Conservation (phyloP, 306 rosid genomes). For the Rosa persica region DNA sequence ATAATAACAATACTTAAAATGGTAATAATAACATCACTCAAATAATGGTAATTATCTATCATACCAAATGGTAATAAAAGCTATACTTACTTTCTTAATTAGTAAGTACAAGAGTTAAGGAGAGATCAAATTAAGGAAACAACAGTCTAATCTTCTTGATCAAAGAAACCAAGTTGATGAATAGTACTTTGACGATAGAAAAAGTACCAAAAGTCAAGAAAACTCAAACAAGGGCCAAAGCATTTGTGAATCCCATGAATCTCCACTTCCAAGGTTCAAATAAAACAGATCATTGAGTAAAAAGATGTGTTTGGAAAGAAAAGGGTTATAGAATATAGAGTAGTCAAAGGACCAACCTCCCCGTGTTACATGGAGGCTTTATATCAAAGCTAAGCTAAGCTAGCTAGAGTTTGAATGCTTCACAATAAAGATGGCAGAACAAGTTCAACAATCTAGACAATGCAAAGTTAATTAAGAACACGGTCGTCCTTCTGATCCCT, state of each 20-base stretch:
- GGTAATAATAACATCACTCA: not conserved
- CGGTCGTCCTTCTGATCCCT: conserved; percentile 7
- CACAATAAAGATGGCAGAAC: not conserved
- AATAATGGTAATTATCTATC: too few species aligned
- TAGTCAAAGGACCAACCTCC: conserved; percentile 33
- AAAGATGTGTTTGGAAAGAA: conserved; percentile 25
- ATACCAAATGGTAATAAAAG: too few species aligned
- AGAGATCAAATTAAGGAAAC: not conserved
- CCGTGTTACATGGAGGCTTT: conserved; percentile 29
- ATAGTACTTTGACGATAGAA: not conserved
- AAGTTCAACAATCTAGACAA: conserved; percentile 13
- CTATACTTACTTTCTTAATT: too few species aligned
- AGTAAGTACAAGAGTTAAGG: not conserved
- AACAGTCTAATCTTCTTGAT: not conserved
- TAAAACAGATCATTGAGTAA: conserved; percentile 26
- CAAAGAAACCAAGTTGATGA: conserved; percentile 2
- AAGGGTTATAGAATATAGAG: not conserved
- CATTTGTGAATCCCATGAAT: conserved; percentile 29
- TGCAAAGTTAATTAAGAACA: not conserved
- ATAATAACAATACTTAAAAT: not conserved
- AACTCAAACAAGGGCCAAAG: conserved; percentile 5
- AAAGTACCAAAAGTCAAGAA: conserved; percentile 6
- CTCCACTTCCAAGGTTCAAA: conserved; percentile 23
- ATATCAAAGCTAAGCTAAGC: not conserved
- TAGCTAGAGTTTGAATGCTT: conserved; percentile 5